Evolutionary conservation across 2,329 filamentous ascomycete species (phyloP), one percentile per base, ranked within the genome.

Genomic region (Westerdykella ornata): DNA sequence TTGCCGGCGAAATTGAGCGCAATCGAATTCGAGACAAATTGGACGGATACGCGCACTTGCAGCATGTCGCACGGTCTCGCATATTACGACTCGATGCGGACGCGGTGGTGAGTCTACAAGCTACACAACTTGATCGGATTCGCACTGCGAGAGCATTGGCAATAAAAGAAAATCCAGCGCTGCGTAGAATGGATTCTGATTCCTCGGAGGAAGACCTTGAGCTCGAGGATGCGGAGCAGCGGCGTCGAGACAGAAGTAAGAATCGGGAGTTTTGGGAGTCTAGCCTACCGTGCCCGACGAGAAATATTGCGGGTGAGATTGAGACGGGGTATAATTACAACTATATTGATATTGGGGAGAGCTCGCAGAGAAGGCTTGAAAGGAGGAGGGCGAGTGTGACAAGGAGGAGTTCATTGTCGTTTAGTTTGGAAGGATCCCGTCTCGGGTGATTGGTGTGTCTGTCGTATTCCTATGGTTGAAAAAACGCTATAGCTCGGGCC

Each of bases 261-360:
- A 53, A 56, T 30, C 44, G 50, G 35, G 45, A 37, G 13, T 28
- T 51, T 13, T 59, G 51, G 51, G 47, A 56, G 37, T 43, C 49
- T 7, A 54, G 46, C 0, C 34, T 60, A 32, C 52, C 57, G n/a
- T 22, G 40, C 13, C 26, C 37, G n/a, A 37, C 29, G 7, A 11
- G 16, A 4, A 19, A 38, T 9, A 2, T 29, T 9, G 35, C 35
- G 14, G 38, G 26, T 4, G 26, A 39, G 9, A 38, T 43, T 29
- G 29, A 31, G 5, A 28, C 35, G 8, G 42, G 43, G 22, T 42
- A 42, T 28, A 37, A 19, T 11, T 43, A 46, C 28, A 19, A 41
- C 12, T 47, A 37, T 22, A 43, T 49, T 35, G 37, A 47, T 14
- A 31, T 37, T 2, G 47, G 41, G 15, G 18, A 41, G n/a, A 41